A percentile compares a stretch with the other conserved stretches of the same genome.
These are phyloP conservation scores for Pseudisothecium myosuroides DNA, from an alignment of 225 moss, liverwort and hornwort species.

Conservation along the genomic window DNA sequence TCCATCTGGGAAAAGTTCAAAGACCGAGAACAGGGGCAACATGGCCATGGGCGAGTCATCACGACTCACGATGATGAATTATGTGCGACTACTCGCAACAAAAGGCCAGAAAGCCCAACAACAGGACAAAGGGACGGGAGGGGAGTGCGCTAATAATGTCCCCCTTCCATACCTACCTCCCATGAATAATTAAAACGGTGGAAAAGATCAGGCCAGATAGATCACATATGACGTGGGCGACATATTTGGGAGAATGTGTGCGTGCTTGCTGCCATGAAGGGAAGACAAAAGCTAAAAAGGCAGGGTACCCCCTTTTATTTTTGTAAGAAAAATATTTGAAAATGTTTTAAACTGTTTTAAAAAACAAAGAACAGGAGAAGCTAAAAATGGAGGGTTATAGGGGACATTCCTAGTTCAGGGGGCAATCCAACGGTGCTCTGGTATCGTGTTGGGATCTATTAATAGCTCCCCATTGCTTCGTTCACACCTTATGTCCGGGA, in stretches of 20 bases:
- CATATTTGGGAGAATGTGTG: not conserved
- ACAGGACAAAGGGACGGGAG: not conserved
- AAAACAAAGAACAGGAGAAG: too few species aligned
- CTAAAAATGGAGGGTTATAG: not conserved
- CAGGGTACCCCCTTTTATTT: not conserved
- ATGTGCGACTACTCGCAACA: not conserved
- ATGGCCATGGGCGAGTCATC: not conserved
- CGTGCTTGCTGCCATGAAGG: not conserved
- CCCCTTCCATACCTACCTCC: not conserved
- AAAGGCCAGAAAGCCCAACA: not conserved
- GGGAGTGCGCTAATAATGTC: not conserved
- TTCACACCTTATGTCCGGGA: too few species aligned
- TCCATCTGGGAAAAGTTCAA: too few species aligned
- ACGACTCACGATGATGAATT: not conserved
- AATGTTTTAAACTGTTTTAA: not conserved
- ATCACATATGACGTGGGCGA: not conserved
- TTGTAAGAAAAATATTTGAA: not conserved
- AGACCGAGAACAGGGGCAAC: not conserved
- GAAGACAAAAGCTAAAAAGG: not conserved
- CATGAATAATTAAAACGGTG: not conserved
- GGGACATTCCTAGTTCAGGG: constrained; percentile 1
- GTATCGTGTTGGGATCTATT: not conserved
- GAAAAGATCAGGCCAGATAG: not conserved
- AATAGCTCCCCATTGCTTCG: not conserved
- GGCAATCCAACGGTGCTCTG: not conserved